A percentile compares a stretch with the other conserved stretches of the same genome.
phyloP scores from a whole-genome alignment of 208 protist genomes.

The Lotmaria passim region DNA sequence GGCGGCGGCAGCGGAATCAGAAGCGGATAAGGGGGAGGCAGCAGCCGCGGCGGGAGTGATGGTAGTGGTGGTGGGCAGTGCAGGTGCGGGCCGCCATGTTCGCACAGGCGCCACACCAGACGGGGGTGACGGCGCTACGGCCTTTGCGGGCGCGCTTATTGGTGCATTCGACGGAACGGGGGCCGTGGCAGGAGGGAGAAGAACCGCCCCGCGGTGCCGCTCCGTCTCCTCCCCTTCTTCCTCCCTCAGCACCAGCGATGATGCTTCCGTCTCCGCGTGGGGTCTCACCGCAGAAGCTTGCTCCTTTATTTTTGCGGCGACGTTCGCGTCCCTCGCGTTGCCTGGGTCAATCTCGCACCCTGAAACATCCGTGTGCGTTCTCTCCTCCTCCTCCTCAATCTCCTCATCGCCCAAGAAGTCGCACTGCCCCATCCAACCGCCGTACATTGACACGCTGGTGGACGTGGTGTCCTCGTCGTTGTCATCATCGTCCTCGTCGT shows the following conservation, averaged over 20 bases:
- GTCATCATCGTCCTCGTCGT: slow-evolving; percentile 8
- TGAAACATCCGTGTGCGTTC: slow-evolving; percentile 1
- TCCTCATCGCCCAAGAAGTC: slow-evolving; percentile 10
- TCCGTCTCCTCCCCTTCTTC: too few species aligned
- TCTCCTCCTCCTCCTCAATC: neutral
- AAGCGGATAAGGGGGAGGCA: neutral
- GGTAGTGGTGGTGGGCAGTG: neutral
- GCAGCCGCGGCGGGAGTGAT: neutral
- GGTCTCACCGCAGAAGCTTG: too few species aligned
- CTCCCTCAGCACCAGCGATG: too few species aligned
- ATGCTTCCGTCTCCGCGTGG: too few species aligned
- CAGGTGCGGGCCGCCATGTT: slow-evolving; percentile 5
- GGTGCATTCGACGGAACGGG: neutral
- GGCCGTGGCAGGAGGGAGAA: neutral
- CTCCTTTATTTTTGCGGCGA: neutral
- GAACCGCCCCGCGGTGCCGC: too few species aligned
- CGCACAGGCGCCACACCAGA: slow-evolving; percentile 3
- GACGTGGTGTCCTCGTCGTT: neutral
- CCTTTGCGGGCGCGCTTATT: neutral
- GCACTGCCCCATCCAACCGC: neutral
- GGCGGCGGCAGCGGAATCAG: neutral
- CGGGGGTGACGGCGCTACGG: neutral
- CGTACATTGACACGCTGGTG: neutral
- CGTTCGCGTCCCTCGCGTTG: neutral
- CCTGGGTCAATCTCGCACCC: neutral